Evolutionary conservation across 441 rosid species (phyloP).

Genomic region (Codiaeum variegatum): DNA sequence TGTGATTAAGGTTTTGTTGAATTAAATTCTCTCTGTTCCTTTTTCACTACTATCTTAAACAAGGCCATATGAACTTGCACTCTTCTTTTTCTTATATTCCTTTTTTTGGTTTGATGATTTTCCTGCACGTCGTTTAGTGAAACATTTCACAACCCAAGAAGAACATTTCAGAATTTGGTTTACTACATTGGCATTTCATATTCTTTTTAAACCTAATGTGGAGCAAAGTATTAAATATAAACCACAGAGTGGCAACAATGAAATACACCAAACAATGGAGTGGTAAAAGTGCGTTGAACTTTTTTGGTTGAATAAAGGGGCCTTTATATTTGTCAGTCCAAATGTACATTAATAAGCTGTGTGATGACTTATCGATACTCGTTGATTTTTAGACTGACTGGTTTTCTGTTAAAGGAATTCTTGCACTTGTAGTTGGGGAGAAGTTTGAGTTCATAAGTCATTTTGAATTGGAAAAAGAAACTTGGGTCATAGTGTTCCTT

Average conservation of each 20-base stretch:
- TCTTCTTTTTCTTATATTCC: background rate
- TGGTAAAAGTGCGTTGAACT: background rate
- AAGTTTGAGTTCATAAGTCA: background rate
- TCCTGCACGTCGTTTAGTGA: background rate
- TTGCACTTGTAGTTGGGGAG: background rate
- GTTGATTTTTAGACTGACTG: background rate
- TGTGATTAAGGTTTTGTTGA: background rate
- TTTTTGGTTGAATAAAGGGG: background rate
- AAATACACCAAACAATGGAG: background rate
- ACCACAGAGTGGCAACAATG: background rate
- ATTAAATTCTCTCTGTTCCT: background rate
- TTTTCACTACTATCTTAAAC: background rate
- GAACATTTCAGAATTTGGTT: background rate
- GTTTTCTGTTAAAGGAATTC: background rate
- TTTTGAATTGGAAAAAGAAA: background rate
- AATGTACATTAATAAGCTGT: background rate
- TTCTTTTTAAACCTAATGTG: background rate
- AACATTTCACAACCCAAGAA: background rate
- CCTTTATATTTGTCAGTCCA: background rate
- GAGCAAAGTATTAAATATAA: background rate
- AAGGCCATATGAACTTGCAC: no score
- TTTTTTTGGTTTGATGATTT: background rate
- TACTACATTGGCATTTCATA: background rate
- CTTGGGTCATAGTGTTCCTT: background rate
- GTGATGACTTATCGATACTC: background rate